Evolutionary conservation across 352 stramenopile species (phyloP).

Genomic region (Thraustotheca clavata): DNA sequence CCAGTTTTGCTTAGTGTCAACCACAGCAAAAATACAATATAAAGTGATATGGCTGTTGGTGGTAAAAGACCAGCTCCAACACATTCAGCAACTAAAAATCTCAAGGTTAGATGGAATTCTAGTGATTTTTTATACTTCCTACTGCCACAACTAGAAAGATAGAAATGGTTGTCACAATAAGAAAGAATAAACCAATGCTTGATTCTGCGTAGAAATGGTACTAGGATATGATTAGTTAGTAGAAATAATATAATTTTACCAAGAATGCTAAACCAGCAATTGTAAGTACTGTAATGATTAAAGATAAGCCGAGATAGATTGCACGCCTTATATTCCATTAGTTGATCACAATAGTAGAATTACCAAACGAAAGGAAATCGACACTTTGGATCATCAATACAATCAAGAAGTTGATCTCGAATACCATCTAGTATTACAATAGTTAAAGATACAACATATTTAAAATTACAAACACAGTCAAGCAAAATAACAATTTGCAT

Average conservation of each 20-base stretch:
- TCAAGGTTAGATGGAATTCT: conserved; percentile 29
- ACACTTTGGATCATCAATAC: background rate
- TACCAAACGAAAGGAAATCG: background rate
- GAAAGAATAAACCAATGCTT: conserved; percentile 60
- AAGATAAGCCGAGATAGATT: conserved; percentile 55
- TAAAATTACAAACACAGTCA: conserved; percentile 13
- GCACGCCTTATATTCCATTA: background rate
- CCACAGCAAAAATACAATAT: conserved; percentile 71
- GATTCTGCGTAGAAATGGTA: conserved; percentile 88
- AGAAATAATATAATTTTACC: conserved; percentile 23
- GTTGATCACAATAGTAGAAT: no score
- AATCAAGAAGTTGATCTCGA: background rate
- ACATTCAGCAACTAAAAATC: conserved; percentile 44
- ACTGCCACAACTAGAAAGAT: conserved; percentile 51
- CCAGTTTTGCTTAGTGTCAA: no score
- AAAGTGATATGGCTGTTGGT: conserved; percentile 59
- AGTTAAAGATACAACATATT: background rate
- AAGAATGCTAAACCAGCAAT: conserved; percentile 37
- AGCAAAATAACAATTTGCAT: conserved; percentile 20
- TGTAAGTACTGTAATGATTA: conserved; percentile 49
- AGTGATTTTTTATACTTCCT: conserved; percentile 60
- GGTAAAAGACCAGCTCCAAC: conserved; percentile 67
- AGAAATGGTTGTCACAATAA: conserved; percentile 80
- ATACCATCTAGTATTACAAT: conserved; percentile 7
- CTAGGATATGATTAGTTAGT: conserved; percentile 28